Base-by-base conservation (phyloP, 169 alveolate species). In the Babesia bovis region DNA sequence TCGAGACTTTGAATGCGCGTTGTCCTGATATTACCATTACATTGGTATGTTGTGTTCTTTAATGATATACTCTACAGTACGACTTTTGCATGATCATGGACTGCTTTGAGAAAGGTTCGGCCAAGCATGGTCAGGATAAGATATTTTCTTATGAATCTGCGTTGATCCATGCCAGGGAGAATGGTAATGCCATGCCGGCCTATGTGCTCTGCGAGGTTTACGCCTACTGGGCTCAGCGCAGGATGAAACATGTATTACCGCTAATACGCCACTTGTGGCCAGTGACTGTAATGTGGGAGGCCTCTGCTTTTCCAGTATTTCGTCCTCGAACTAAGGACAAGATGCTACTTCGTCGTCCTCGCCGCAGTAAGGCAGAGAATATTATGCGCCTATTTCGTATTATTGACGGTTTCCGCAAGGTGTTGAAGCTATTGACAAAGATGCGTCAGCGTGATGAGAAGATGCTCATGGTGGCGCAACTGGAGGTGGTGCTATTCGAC, bases 361-460 rank as follows among this genome's bases (percentile, higher is more conserved):
- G 94, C 13, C 85, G 93, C 42, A 91, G 84, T 19, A 85, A 87
- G 52, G 74, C 70, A 51, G 95, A 91, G 45, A 85, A 72, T 28
- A 68, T 90, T 26, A 68, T 85, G 49, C 84, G 87, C 45, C 67
- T 91, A 81, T 91, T 83, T 49, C 87, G 79, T 67, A 45, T 91
- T 4, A 82, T 91, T 30, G 95, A 91, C 59, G 95, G 92, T 30
- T 91, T 91, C 79, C 66, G 90, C 35, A 82, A 89, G 69, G 85
- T 78, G 42, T 59, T 85, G 52, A 76, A 88, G 75, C 85, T 89
- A 41, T 77, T 91, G 75, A 88, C 87, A 52, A 91, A 91, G 71
- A 88, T 91, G 89, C 69, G 87, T 49, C 95, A 91, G 42, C 78
- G 95, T 23, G 95, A 91, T 55, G 95, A 91, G 57, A 91, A 91